These are phyloP conservation scores for Termitomyces sp. DNA, from an alignment of 768 basidiomycete genomes.

Conservation along the genomic window DNA sequence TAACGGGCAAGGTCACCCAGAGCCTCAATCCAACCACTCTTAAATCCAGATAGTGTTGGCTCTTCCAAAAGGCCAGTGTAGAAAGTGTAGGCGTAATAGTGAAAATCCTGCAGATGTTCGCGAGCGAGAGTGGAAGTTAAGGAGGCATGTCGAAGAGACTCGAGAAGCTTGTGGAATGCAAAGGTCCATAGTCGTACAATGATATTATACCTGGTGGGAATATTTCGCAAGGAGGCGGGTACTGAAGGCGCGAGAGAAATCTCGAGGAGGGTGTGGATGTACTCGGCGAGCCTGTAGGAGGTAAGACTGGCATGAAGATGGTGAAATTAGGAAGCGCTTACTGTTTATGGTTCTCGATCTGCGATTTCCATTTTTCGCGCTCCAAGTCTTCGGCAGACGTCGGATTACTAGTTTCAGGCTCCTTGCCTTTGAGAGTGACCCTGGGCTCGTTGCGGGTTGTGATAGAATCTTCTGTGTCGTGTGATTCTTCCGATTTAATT, in stretches of 20 bases:
- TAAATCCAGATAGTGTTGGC: constrained; percentile 62
- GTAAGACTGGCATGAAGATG: constrained; percentile 4
- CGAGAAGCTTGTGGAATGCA: constrained; percentile 86
- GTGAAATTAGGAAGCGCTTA: constrained; percentile 32
- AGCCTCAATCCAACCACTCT: constrained; percentile 90
- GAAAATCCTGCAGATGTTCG: constrained; percentile 92
- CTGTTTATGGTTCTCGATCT: constrained; percentile 82
- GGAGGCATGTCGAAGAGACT: constrained; percentile 84
- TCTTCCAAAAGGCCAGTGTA: constrained; percentile 91
- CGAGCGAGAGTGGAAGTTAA: constrained; percentile 66
- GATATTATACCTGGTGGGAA: constrained; percentile 94
- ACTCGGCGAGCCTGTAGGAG: constrained; percentile 72
- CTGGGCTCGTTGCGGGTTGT: constrained; percentile 33
- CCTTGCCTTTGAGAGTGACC: constrained; percentile 41
- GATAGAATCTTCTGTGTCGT: constrained; percentile 34
- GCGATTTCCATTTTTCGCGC: constrained; percentile 71
- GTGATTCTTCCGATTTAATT: constrained; percentile 56
- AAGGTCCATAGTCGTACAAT: constrained; percentile 91
- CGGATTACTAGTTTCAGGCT: constrained; percentile 17
- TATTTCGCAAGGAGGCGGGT: constrained; percentile 83
- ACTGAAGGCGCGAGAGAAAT: constrained; percentile 84
- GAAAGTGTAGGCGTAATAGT: constrained; percentile 92
- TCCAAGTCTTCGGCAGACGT: constrained; percentile 52
- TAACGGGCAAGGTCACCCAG: constrained; percentile 95
- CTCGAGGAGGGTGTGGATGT: constrained; percentile 83